Base-by-base conservation (phyloP, 140 eudicot genomes). In the Stevia rebaudiana region DNA sequence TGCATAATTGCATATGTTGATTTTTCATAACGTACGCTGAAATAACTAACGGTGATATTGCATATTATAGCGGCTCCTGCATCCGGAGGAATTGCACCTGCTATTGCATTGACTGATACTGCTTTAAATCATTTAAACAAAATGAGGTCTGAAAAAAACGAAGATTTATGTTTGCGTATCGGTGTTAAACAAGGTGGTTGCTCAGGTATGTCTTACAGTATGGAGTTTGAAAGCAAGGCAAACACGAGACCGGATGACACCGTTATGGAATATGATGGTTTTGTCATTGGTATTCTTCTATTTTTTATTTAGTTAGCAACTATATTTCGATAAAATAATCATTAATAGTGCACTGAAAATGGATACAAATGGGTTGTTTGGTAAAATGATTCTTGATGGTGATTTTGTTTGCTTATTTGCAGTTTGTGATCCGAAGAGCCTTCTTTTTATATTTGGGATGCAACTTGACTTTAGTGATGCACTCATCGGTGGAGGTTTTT, bases 351-450 rank as follows among this genome's bases (percentile, higher is more conserved):
- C 61, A 12, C 39, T 53, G 4, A 25, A 22, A 53, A 48, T 18
- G 25, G 13, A 48, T 18, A 48, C 54, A 48, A 17, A 28, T n/a
- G n/a, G n/a, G n/a, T n/a, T n/a, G n/a, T n/a, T n/a, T n/a, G n/a
- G n/a, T n/a, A n/a, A n/a, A n/a, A n/a, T n/a, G 23, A 21, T n/a
- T 43, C 9, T 19, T 48, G 51, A 37, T 44, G 62, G 6, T 46
- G 47, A 41, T 31, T 54, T 49, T 65, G 2, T 50, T 47, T 7
- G 52, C 30, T 28, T 52, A 11, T 49, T n/a, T 80, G 87, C 86
- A 94, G 99, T 94, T 66, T 94, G 97, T 85, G 99, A 94, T 81
- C 99, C 99, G 19, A 94, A 94, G 84, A 94, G 99, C 79, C 99
- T 94, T 56, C 94, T 94, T 28, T 94, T 88, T 77, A 62, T 94